Conservation (phyloP, 345 rosid genomes). For the Gossypium anomalum region DNA sequence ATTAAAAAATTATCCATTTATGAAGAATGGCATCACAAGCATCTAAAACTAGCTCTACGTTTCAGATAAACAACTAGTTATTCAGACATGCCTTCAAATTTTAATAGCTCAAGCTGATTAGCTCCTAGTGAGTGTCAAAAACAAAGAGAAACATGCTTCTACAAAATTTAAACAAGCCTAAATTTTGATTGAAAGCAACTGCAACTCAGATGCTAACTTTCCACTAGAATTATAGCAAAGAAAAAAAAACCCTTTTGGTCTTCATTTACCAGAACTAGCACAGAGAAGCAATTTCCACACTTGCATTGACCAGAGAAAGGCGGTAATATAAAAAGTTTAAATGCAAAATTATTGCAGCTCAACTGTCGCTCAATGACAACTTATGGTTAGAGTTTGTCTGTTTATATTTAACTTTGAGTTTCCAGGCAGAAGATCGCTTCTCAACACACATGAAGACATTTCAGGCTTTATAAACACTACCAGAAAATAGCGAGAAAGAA, state of each 20-base stretch:
- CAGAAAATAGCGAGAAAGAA: neutral
- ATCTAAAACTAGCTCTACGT: neutral
- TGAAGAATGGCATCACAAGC: neutral
- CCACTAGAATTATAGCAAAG: neutral
- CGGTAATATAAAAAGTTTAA: neutral
- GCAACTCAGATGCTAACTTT: neutral
- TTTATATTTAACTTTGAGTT: neutral
- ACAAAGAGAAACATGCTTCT: neutral
- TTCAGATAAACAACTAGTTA: neutral
- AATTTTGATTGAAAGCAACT: neutral
- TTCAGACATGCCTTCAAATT: neutral
- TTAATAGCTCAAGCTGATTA: neutral
- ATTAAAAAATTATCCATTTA: neutral
- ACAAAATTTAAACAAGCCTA: slow-evolving; percentile 5
- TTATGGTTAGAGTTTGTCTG: neutral
- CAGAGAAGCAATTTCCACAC: neutral
- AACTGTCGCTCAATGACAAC: slow-evolving; percentile 1
- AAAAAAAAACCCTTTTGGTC: neutral
- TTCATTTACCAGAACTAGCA: neutral
- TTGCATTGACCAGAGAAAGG: neutral
- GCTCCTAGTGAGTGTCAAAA: neutral
- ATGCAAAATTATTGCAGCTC: neutral
- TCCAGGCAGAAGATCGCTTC: neutral
- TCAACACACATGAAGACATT: neutral
- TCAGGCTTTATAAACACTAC: neutral